A percentile compares a stretch with the other conserved stretches of the same genome.
Evolutionary conservation across 2,329 filamentous ascomycete genomes (phyloP).

Genomic region (Trichoderma lentiforme): DNA sequence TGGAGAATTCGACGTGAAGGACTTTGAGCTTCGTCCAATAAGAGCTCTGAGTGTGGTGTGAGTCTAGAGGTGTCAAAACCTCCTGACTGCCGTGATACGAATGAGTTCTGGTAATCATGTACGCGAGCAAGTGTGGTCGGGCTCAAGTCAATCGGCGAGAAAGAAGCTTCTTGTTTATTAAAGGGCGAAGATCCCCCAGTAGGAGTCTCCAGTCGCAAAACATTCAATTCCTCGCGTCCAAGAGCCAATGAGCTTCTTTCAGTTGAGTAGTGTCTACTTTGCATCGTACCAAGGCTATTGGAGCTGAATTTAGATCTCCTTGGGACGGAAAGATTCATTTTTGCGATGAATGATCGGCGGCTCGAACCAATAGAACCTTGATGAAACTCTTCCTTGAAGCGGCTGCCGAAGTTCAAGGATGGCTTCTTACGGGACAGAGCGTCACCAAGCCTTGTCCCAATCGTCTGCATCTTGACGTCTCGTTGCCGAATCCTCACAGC

Average conservation of each 20-base stretch:
- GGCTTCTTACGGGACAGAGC: conserved; percentile 31
- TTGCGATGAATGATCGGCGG: conserved; percentile 34
- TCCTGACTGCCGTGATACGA: background rate
- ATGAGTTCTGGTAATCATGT: background rate
- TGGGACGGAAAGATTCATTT: conserved; percentile 35
- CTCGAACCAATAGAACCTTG: background rate
- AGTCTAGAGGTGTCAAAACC: background rate
- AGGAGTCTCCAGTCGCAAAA: background rate
- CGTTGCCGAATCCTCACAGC: conserved; percentile 37
- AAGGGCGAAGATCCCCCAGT: background rate
- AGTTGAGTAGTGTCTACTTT: background rate
- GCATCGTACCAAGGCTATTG: background rate
- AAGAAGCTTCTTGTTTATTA: background rate
- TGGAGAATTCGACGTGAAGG: conserved; percentile 2
- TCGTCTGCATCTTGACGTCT: conserved; percentile 37
- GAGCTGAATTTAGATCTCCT: conserved; percentile 28
- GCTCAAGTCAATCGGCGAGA: background rate
- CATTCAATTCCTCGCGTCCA: background rate
- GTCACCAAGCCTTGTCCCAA: conserved; percentile 42
- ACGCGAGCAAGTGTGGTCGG: background rate
- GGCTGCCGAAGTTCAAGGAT: conserved; percentile 33
- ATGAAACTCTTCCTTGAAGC: conserved; percentile 41
- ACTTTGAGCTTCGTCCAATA: background rate
- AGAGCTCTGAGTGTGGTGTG: conserved; percentile 8
- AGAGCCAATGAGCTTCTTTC: background rate